phyloP scores from a whole-genome alignment of 2,329 filamentous ascomycete species.

The Chrysoporthe deuterocubensis region DNA sequence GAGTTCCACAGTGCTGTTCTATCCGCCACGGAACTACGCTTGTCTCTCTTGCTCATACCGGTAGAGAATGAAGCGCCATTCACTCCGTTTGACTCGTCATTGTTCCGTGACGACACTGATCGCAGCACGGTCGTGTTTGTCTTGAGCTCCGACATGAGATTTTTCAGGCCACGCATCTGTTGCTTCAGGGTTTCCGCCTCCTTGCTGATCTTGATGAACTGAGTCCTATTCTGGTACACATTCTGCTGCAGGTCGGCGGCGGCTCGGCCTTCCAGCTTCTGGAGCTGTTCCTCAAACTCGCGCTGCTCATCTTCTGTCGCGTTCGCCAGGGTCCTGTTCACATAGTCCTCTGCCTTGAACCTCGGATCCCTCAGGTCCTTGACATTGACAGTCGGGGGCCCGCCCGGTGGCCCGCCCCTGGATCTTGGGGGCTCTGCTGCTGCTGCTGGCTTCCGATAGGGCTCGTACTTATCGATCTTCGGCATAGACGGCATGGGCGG shows the following conservation, averaged over 20 bases:
- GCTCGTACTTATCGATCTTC: conserved; percentile 61
- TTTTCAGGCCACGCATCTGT: conserved; percentile 89
- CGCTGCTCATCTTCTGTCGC: conserved; percentile 86
- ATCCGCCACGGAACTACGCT: conserved; percentile 84
- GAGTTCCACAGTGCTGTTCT: conserved; percentile 70
- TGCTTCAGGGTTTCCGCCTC: conserved; percentile 97
- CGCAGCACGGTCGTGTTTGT: conserved; percentile 71
- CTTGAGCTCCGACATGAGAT: conserved; percentile 91
- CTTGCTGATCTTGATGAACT: conserved; percentile 99
- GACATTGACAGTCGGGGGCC: conserved; percentile 72
- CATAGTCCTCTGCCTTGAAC: conserved; percentile 57
- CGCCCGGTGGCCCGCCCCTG: conserved; percentile 49
- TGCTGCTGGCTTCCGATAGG: conserved; percentile 38
- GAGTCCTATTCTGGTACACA: conserved; percentile 94
- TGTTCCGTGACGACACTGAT: conserved; percentile 58
- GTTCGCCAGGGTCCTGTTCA: conserved; percentile 75
- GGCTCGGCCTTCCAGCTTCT: conserved; percentile 76
- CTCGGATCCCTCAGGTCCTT: conserved; percentile 80
- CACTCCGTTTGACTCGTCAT: conserved; percentile 51
- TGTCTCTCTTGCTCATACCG: conserved; percentile 71
- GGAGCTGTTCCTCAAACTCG: conserved; percentile 76
- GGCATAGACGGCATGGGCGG: conserved; percentile 74
- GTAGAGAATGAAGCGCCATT: conserved; percentile 55
- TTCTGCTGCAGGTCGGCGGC: conserved; percentile 89
- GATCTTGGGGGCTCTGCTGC: conserved; percentile 19